These are phyloP conservation scores for Colletotrichum somersetense DNA, from an alignment of 2,329 filamentous ascomycete species.

Conservation along the genomic window DNA sequence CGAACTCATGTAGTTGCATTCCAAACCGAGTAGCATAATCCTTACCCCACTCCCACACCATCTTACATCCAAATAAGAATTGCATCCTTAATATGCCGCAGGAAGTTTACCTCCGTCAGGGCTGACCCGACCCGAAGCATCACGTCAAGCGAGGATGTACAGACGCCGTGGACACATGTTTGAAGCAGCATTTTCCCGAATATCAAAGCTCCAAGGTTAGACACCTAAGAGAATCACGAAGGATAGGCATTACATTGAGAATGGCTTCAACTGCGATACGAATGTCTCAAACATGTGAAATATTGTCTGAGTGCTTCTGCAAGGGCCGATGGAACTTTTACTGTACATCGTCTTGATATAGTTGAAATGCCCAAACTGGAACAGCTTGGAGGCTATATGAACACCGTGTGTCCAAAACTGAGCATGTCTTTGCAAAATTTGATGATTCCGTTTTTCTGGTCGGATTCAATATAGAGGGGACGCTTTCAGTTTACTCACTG, in stretches of 20 bases:
- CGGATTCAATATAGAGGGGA: rapidly evolving
- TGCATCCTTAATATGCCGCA: background rate
- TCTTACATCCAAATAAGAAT: background rate
- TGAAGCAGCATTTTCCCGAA: background rate
- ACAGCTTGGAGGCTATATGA: background rate
- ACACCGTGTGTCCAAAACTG: too few relatives aligned
- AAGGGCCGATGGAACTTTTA: background rate
- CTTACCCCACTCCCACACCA: background rate
- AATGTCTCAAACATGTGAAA: too few relatives aligned
- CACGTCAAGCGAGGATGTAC: background rate
- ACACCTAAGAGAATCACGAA: too few relatives aligned
- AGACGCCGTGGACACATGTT: background rate
- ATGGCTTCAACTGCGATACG: too few relatives aligned
- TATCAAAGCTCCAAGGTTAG: background rate
- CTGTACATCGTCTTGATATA: background rate
- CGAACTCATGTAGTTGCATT: background rate
- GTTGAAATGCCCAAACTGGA: background rate
- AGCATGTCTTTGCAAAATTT: too few relatives aligned
- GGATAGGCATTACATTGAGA: too few relatives aligned
- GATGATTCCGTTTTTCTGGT: too few relatives aligned
- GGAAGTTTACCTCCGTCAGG: background rate
- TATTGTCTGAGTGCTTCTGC: too few relatives aligned
- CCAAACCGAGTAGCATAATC: too few relatives aligned
- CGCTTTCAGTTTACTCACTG: too few relatives aligned
- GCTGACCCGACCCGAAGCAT: background rate